phyloP scores from a whole-genome alignment of 2,329 filamentous ascomycete genomes.

The Aspergillus melleus region DNA sequence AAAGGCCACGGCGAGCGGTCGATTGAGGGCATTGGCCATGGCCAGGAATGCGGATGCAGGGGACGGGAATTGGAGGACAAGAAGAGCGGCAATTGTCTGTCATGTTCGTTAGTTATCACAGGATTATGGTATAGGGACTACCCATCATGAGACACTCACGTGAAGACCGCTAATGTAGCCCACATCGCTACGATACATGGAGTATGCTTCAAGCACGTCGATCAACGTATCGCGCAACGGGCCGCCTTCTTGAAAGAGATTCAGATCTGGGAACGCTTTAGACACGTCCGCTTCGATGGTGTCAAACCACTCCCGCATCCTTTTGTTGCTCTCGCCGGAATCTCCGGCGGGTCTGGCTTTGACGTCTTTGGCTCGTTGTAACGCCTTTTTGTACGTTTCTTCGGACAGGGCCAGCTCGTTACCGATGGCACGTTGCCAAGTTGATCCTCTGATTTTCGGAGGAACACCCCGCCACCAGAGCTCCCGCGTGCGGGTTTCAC shows the following conservation, averaged over 20 bases:
- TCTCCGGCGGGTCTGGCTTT: constrained; percentile 46
- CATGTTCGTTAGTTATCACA: constrained; percentile 2
- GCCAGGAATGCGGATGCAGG: constrained; percentile 57
- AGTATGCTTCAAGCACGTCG: constrained; percentile 62
- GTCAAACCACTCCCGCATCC: constrained; percentile 53
- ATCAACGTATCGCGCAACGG: constrained; percentile 57
- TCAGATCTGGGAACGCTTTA: constrained; percentile 58
- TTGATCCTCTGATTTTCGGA: constrained; percentile 54
- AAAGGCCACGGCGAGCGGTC: constrained; percentile 61
- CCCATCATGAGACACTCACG: constrained; percentile 33
- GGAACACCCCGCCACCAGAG: constrained; percentile 66
- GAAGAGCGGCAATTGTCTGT: constrained; percentile 56
- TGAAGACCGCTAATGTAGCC: constrained; percentile 62
- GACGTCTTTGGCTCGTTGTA: constrained; percentile 55
- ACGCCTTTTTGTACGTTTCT: constrained; percentile 57
- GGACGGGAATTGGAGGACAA: constrained; percentile 57
- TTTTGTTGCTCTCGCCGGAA: constrained; percentile 43
- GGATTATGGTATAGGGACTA: neutral
- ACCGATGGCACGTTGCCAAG: constrained; percentile 62
- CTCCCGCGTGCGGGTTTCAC: constrained; percentile 57
- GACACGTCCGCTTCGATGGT: constrained; percentile 56
- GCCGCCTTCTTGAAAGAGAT: constrained; percentile 56
- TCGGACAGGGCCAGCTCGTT: constrained; percentile 60
- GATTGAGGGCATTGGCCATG: constrained; percentile 62
- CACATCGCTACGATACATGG: constrained; percentile 63